Conservation (phyloP, 176 grass and related monocot species). For the Paspalum notatum region DNA sequence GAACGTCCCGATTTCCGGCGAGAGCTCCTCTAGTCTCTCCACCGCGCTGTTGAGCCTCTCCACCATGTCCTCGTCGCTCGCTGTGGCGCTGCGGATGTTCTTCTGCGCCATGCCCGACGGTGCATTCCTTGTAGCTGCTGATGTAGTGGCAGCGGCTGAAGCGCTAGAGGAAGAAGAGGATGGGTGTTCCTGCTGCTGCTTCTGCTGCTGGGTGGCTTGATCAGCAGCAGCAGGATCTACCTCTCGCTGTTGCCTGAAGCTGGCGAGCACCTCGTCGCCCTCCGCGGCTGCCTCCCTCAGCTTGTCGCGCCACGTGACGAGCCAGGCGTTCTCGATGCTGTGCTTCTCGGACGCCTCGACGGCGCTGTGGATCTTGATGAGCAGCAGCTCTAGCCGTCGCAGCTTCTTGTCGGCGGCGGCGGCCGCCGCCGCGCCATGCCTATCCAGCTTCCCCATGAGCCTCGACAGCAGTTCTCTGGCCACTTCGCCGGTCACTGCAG, state of each 20-base stretch:
- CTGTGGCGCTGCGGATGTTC: background rate
- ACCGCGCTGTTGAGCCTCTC: background rate
- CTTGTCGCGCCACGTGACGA: conserved; percentile 33
- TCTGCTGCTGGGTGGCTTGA: background rate
- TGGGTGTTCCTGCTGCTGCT: background rate
- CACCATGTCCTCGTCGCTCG: background rate
- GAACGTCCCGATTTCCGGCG: background rate
- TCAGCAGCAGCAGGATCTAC: background rate
- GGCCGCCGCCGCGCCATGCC: background rate
- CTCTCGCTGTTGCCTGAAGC: conserved; percentile 5
- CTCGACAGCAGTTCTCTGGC: background rate
- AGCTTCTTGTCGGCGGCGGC: background rate
- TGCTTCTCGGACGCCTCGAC: conserved; percentile 20
- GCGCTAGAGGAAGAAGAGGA: background rate
- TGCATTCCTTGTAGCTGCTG: background rate
- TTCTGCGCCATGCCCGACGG: background rate
- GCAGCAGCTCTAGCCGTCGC: conserved; percentile 16
- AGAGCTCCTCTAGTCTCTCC: background rate
- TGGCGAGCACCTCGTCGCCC: conserved; percentile 10
- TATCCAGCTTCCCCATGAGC: background rate
- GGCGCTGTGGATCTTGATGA: conserved; percentile 22
- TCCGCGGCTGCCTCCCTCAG: conserved; percentile 27
- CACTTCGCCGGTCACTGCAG: background rate
- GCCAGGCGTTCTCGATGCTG: background rate
- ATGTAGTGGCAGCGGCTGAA: background rate